phyloP scores from a whole-genome alignment of 176 grass and related monocot genomes.

The Zoysia japonica region DNA sequence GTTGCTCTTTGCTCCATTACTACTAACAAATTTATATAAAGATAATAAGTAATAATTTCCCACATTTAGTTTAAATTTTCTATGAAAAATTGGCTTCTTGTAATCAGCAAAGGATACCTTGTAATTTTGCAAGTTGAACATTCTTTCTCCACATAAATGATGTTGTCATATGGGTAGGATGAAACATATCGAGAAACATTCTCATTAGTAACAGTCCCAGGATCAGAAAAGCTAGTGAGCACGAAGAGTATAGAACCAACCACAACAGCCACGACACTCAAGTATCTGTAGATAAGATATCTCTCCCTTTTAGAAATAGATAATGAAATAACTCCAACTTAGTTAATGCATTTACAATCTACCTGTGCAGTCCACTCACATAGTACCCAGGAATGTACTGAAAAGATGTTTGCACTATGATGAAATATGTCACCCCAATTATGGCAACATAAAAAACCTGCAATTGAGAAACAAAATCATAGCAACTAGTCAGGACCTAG shows the following conservation, averaged over 20 bases:
- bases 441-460: slow-evolving; percentile 88
- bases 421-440: slow-evolving; percentile 81
- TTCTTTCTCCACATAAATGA: slow-evolving; percentile 89
- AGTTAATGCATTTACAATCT: slow-evolving; percentile 36
- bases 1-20: slow-evolving; percentile 13
- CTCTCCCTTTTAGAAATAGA: slow-evolving; percentile 2
- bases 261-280: slow-evolving; percentile 62
- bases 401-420: slow-evolving; percentile 90
- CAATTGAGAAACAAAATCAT: slow-evolving; percentile 37
- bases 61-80: slow-evolving; percentile 4
- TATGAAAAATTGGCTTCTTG: slow-evolving; percentile 20
- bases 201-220: slow-evolving; percentile 83
- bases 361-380: slow-evolving; percentile 89
- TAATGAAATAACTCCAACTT: slow-evolving; percentile 33
- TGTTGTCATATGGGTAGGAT: slow-evolving; percentile 83
- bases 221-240: slow-evolving; percentile 98
- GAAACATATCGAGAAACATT: slow-evolving; percentile 84
- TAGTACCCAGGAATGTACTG: slow-evolving; percentile 95
- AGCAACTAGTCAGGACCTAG: not conserved
- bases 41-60: slow-evolving; percentile 20
- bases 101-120: slow-evolving; percentile 49
- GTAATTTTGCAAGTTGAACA: slow-evolving; percentile 95
- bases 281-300: slow-evolving; percentile 60
- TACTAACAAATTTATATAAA: not conserved
- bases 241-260: slow-evolving; percentile 80